Base-by-base conservation (phyloP, 306 rosid species). In the Vigna unguiculata region DNA sequence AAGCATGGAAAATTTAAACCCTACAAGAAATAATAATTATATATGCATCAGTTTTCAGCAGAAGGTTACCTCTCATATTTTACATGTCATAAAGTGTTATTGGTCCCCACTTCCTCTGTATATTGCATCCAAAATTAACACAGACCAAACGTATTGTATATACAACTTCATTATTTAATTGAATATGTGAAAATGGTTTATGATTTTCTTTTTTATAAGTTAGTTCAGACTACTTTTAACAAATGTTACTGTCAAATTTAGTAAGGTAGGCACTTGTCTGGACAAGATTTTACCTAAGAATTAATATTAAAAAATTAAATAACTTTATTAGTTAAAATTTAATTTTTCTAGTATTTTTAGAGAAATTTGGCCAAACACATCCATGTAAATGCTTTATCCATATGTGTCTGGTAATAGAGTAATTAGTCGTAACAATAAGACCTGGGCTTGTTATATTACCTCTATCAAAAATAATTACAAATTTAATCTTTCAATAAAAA, bases 71-170 rank as follows among this genome's bases (percentile, higher is more conserved):
- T 59, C 30, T 60, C 68, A 3, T 40, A 9, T 34, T 61, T 61
- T 36, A n/a, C 28, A 36, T 36, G 49, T 36, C 72, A 48, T 75
- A 40, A 11, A 75, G 6, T 19, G 36, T 4, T 51, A 9, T 34
- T 49, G 63, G 72, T 62, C 71, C 71, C 71, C 61, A 17, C 59
- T 48, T 13, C 38, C 21, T n/a, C 21, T 74, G 7, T 47, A 32
- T 20, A 9, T 13, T 25, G 11, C 20, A 13, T 58, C 40, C 14
- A 58, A 25, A 15, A 58, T 58, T 25, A 58, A 58, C 64, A 25
- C 40, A 28, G 20, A 28, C 5, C 2, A 1, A 59, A 28, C 38
- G 11, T 28, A 28, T 5, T 28, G 32, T 60, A 9, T 34, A 3
- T n/a, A 8, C 22, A 60, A 16, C 43, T 60, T 43, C 1, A 43